Evolutionary conservation across 2,329 filamentous ascomycete species (phyloP), one percentile per base, ranked within the genome.

Genomic region (Exophiala calicioides): DNA sequence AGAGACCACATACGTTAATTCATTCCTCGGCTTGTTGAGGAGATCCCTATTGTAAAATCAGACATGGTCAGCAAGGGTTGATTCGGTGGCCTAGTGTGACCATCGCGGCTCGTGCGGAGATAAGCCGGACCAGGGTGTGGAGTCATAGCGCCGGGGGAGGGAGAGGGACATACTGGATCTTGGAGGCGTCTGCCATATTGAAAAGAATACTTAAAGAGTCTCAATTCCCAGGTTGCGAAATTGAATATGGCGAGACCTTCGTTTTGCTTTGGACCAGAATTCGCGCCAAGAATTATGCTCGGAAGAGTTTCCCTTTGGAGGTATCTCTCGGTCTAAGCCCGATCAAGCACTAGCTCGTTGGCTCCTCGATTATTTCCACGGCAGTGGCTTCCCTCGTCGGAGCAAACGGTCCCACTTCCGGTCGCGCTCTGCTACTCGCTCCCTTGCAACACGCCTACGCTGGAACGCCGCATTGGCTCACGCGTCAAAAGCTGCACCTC

Each of bases 1-100:
- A 50, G 47, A 23, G 23, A 24, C 29, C 34, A 79, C 85, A 61
- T 82, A 94, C 89, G 90, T 95, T 72, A 95, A 85, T 68, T 96
- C 90, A 64, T 79, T 82, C 71, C 89, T 88, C 58, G 88, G 84
- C 79, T 95, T 95, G 68, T 81, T 84, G 58, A 94, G 82, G 63
- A 95, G 82, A 70, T 95, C 90, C 72, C 89, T 94, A 67, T 50
- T 50, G 12, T 39, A 31, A 40, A 39, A 47, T 39, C 40, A 43
- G 37, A 37, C 30, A 37, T 37, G 35, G 49, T 55, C 45, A 49
- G 52, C 23, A 48, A n/a, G n/a, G 5, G 23, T 23, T 13, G 29
- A 33, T 44, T 41, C 29, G 36, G 44, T 16, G 18, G 20, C n/a
- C 29, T 35, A 42, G 33, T 26, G 39, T 10, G 38, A 41, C 29